Conservation (phyloP, 2,329 filamentous ascomycete species). For the Emmonsia crescens region DNA sequence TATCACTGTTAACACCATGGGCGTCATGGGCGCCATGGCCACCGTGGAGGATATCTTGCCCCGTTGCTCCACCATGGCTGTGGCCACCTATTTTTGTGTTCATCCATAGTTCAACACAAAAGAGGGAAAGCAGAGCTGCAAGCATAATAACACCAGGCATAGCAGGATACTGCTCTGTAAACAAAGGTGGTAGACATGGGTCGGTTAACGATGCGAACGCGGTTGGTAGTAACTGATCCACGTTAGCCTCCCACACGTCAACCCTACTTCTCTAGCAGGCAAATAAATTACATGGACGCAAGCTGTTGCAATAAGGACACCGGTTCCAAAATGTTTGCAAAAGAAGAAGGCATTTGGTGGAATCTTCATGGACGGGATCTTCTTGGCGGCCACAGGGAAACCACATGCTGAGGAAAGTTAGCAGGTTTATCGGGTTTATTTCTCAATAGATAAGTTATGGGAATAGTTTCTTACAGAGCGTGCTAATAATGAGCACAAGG, state of each 20-base stretch:
- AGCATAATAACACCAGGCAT: conserved; percentile 58
- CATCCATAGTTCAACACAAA: conserved; percentile 6
- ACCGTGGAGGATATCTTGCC: conserved; percentile 17
- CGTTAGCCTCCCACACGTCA: conserved; percentile 2
- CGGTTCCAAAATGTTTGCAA: conserved; percentile 47
- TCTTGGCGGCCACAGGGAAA: conserved; percentile 39
- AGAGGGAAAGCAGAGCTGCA: conserved; percentile 42
- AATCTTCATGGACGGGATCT: conserved; percentile 15
- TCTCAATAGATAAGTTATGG: not conserved
- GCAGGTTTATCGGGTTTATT: not conserved
- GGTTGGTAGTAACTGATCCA: conserved; percentile 45
- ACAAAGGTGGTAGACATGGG: conserved; percentile 48
- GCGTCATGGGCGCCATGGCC: no score
- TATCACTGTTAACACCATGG: not conserved
- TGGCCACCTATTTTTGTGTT: conserved; percentile 15
- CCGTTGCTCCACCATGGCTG: conserved; percentile 14
- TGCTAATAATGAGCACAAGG: conserved; percentile 9
- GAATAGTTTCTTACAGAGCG: conserved; percentile 4
- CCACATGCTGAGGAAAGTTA: conserved; percentile 6
- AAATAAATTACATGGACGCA: conserved; percentile 27
- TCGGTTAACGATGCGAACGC: conserved; percentile 42
- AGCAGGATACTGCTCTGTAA: conserved; percentile 50
- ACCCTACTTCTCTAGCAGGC: not conserved
- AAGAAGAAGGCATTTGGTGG: conserved; percentile 35
- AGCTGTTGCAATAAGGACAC: conserved; percentile 30